phyloP scores from a whole-genome alignment of 257 asterid species.

The Penstemon newberryi region DNA sequence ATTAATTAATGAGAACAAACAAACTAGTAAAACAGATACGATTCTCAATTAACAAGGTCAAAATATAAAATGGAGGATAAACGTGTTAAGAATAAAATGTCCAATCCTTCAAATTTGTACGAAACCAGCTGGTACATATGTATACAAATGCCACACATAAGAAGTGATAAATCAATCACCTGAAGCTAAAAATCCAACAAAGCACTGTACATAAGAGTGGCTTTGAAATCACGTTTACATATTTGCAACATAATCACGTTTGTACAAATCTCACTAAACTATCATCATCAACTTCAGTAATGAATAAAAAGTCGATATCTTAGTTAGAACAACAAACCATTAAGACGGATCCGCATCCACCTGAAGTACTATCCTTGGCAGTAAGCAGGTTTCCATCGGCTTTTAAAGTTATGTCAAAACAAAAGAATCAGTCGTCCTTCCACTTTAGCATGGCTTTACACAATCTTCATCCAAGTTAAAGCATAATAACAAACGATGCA shows the following conservation, averaged over 20 bases:
- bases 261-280: slow-evolving; percentile 44
- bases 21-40: slow-evolving; percentile 2
- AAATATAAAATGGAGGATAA: neutral
- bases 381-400: slow-evolving; percentile 33
- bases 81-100: no score
- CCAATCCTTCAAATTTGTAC: no score
- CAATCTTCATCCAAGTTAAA: neutral
- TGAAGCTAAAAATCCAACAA: no score
- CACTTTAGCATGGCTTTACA: slow-evolving; percentile 39
- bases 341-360: slow-evolving; percentile 31
- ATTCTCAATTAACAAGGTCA: neutral
- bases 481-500: slow-evolving; percentile 8
- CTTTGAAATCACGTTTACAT: no score
- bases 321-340: slow-evolving; percentile 31
- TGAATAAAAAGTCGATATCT: slow-evolving; percentile 34
- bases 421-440: slow-evolving; percentile 40
- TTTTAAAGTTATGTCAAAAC: slow-evolving; percentile 32
- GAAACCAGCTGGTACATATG: no score
- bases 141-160: no score
- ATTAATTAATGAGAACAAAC: slow-evolving; percentile 18
- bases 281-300: slow-evolving; percentile 43
- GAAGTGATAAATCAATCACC: no score
- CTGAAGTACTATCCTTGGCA: slow-evolving; percentile 25
- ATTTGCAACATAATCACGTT: neutral
- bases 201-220: no score